phyloP scores from a whole-genome alignment of 345 rosid genomes.

The Corchorus capsularis region DNA sequence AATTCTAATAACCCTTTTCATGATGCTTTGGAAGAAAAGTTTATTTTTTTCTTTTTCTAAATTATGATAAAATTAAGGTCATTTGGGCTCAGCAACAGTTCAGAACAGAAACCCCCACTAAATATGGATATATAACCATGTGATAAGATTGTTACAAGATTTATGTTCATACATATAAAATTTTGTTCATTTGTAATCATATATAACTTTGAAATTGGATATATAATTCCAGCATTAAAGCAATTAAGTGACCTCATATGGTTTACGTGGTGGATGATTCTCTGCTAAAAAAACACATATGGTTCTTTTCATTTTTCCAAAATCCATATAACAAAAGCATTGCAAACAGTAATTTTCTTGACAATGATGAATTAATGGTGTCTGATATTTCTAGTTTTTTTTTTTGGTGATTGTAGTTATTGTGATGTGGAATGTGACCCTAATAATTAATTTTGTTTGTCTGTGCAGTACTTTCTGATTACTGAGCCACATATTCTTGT shows the following conservation, averaged over 20 bases:
- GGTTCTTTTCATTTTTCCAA: too few species aligned
- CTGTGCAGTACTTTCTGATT: neutral
- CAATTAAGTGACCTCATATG: too few species aligned
- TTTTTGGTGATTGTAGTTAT: neutral
- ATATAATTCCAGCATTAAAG: neutral
- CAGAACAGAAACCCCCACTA: neutral
- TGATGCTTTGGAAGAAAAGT: neutral
- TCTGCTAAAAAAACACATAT: too few species aligned
- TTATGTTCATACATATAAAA: too few species aligned
- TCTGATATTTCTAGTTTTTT: neutral
- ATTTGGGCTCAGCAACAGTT: neutral
- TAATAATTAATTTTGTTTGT: neutral
- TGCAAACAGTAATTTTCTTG: neutral
- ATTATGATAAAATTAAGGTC: neutral
- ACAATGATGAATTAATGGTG: neutral
- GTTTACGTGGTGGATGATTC: too few species aligned
- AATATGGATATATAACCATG: too few species aligned
- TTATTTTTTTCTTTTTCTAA: neutral
- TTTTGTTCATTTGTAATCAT: too few species aligned
- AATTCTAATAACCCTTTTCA: neutral
- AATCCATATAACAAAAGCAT: too few species aligned
- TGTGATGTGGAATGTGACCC: neutral
- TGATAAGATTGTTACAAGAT: too few species aligned
- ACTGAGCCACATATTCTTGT: neutral
- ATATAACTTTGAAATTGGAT: neutral